Percentiles rank a stretch among this genome's conserved stretches.
Conservation (phyloP, 192 early-diverging fungal species). For the Umbelopsis isabellina region DNA sequence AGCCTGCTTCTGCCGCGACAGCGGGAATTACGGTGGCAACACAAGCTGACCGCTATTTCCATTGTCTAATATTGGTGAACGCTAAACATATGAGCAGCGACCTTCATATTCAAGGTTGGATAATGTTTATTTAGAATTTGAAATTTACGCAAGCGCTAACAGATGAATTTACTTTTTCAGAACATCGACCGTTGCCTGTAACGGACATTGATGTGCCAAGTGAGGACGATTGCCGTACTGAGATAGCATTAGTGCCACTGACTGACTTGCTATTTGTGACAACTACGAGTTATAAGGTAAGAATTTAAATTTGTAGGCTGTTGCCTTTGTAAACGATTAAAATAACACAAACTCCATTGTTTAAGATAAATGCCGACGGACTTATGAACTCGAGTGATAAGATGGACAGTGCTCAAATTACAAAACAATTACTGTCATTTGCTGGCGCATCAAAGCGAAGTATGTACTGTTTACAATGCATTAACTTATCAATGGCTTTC, state of each 20-base stretch:
- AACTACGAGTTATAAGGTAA: slow-evolving; percentile 55
- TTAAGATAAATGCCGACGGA: slow-evolving; percentile 37
- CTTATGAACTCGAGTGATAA: slow-evolving; percentile 41
- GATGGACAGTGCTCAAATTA: slow-evolving; percentile 28
- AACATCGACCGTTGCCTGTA: slow-evolving; percentile 58
- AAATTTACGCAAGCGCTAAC: neutral
- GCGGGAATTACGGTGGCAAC: slow-evolving; percentile 23
- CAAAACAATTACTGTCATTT: slow-evolving; percentile 42
- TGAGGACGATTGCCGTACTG: slow-evolving; percentile 29
- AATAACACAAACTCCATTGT: neutral
- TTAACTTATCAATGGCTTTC: neutral
- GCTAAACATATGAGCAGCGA: slow-evolving; percentile 12
- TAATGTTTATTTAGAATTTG: neutral
- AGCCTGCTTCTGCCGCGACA: slow-evolving; percentile 45
- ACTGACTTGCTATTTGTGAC: slow-evolving; percentile 65
- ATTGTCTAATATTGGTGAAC: slow-evolving; percentile 45
- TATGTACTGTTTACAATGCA: slow-evolving; percentile 5
- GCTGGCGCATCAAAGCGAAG: slow-evolving; percentile 31
- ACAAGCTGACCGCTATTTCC: slow-evolving; percentile 40
- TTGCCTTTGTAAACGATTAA: slow-evolving; percentile 2
- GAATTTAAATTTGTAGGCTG: neutral
- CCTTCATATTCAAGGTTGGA: neutral
- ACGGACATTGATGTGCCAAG: slow-evolving; percentile 51
- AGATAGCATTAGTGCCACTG: slow-evolving; percentile 48
- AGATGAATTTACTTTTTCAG: slow-evolving; percentile 23